A percentile compares a stretch with the other conserved stretches of the same genome.
Evolutionary conservation across 164 flowering plant genomes (phyloP).

Genomic region (Liriodendron chinense): DNA sequence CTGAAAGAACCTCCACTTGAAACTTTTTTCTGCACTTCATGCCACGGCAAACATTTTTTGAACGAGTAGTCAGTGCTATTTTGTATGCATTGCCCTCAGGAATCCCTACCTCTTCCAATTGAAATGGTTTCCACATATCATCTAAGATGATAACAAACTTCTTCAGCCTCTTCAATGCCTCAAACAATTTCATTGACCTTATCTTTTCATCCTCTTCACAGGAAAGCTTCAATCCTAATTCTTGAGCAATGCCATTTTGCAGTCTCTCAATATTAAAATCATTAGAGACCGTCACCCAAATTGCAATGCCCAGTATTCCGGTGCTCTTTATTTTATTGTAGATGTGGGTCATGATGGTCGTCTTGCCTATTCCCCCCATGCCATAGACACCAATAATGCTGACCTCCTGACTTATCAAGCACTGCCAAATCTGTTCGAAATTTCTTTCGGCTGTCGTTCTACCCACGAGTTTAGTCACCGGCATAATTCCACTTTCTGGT

Average conservation of each 20-base stretch:
- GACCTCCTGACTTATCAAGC: background rate
- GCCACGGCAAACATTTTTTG: background rate
- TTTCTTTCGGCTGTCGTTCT: too few relatives aligned
- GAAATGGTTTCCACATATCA: background rate
- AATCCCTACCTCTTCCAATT: slow-evolving; percentile 4
- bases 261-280: background rate
- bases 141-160: slow-evolving; percentile 7
- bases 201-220: background rate
- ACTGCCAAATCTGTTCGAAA: background rate
- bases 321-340: too few relatives aligned
- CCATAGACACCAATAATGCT: background rate
- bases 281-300: background rate
- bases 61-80: slow-evolving; percentile 4
- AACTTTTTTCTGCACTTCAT: slow-evolving; percentile 3
- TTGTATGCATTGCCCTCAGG: slow-evolving; percentile 10
- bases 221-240: background rate
- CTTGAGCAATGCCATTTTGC: background rate
- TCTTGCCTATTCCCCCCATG: too few relatives aligned
- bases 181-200: slow-evolving; percentile 2
- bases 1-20: slow-evolving; percentile 5
- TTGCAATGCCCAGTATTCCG: background rate
- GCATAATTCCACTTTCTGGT: background rate
- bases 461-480: background rate
- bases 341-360: too few relatives aligned
- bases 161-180: background rate